phyloP scores from a whole-genome alignment of 2,329 filamentous ascomycete genomes.

The Curvularia eragrostidis region DNA sequence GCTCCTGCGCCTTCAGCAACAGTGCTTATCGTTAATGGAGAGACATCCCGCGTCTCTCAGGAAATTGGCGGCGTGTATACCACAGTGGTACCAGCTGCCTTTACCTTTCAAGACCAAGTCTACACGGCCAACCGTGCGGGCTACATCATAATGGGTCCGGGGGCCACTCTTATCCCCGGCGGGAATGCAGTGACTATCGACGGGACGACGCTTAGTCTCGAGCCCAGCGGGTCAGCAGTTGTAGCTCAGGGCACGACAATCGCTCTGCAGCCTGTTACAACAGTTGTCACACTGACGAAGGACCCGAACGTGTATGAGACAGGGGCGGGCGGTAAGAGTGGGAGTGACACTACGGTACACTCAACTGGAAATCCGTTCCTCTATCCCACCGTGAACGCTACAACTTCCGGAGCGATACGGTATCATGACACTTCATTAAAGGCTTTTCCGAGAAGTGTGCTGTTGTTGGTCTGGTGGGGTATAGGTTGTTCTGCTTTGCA shows the following conservation, averaged over 20 bases:
- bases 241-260: slow-evolving; percentile 37
- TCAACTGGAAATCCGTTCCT: slow-evolving; percentile 1
- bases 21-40: slow-evolving; percentile 47
- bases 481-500: slow-evolving; percentile 27
- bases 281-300: slow-evolving; percentile 28
- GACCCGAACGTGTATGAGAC: slow-evolving; percentile 1
- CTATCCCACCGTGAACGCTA: slow-evolving; percentile 16
- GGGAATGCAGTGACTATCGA: slow-evolving; percentile 44
- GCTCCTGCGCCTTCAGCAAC: slow-evolving; percentile 47
- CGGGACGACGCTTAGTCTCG: slow-evolving; percentile 44
- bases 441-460: slow-evolving; percentile 20
- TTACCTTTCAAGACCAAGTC: slow-evolving; percentile 46
- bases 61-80: slow-evolving; percentile 30
- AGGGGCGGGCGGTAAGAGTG: not conserved
- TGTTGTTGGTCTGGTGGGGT: slow-evolving; percentile 22
- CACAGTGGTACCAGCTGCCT: slow-evolving; percentile 33
- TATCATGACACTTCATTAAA: not conserved
- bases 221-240: slow-evolving; percentile 35
- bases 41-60: slow-evolving; percentile 29
- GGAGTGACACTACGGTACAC: slow-evolving; percentile 7
- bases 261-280: slow-evolving; percentile 30
- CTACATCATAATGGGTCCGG: slow-evolving; percentile 51
- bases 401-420: slow-evolving; percentile 8
- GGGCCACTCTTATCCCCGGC: slow-evolving; percentile 47
- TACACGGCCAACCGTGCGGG: slow-evolving; percentile 55